phyloP scores from a whole-genome alignment of 805 yeast species.

The Clavispora asparagi region DNA sequence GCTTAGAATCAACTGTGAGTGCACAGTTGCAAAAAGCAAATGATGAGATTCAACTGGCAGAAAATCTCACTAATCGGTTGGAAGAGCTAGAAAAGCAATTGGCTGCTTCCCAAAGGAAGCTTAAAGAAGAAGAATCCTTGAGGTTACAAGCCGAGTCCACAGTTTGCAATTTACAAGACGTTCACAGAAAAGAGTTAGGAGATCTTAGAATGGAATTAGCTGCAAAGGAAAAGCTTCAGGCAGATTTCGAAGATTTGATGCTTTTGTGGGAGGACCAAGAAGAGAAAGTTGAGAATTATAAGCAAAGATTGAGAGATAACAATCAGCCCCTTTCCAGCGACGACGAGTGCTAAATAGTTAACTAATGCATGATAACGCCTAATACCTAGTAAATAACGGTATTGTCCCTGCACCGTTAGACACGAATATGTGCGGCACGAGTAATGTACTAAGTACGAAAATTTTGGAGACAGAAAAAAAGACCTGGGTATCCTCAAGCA shows the following conservation, averaged over 20 bases:
- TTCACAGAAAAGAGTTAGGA: constrained; percentile 3
- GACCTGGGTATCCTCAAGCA: constrained; percentile 5
- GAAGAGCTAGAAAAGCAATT: background rate
- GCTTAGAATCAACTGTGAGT: background rate
- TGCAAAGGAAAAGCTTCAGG: constrained; percentile 1
- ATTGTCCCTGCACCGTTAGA: background rate
- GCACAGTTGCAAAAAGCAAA: constrained; percentile 2
- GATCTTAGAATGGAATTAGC: background rate
- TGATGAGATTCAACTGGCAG: background rate
- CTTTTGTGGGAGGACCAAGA: constrained; percentile 73
- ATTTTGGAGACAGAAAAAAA: background rate
- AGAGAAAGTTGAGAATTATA: constrained; percentile 57
- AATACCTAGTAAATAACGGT: background rate
- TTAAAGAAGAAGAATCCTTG: background rate
- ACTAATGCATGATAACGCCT: background rate
- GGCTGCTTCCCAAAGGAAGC: background rate
- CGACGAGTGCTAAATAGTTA: constrained; percentile 46
- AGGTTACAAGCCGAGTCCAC: background rate
- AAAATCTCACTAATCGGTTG: background rate
- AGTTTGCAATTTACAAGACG: background rate
- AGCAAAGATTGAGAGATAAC: constrained; percentile 41
- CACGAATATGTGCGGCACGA: background rate
- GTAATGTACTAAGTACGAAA: background rate
- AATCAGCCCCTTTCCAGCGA: constrained; percentile 67
- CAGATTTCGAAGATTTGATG: constrained; percentile 49